Evolutionary conservation across 257 asterid genomes (phyloP), one percentile per base, ranked within the genome.

Genomic region (Lycium barbarum): DNA sequence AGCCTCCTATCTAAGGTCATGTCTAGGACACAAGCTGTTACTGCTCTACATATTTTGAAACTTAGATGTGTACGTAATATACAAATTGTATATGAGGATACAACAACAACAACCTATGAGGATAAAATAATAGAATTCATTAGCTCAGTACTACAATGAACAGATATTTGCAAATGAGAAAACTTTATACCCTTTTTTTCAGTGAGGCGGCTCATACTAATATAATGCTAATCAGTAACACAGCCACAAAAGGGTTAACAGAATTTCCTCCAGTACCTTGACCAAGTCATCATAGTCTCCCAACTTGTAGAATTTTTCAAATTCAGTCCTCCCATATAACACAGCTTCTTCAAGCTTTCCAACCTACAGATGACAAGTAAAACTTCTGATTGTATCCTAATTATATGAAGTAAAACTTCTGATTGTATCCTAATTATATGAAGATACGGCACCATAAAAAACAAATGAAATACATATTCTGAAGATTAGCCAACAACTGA

Each of bases 301-400:
- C 82, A 85, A 83, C 59, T 90, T 88, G 84, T 91, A 89, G 89
- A 93, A 95, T 91, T 93, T 95, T 83, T 86, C 91, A 76, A 96
- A 96, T 71, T 93, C 95, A 70, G 85, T 89, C 89, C 98, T 90
- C 74, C 97, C 99, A 68, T 93, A 91, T 71, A 49, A 17, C 84
- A 96, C 91, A 85, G 99, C 98, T 82, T 96, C 98, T 86, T 91
- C 94, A 61, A 93, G 91, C 87, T 88, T 91, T 58, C 94, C 96
- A 70, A 83, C 93, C 99, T 96, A 91, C 85, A 84, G 47, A 82
- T 26, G 13, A 47, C 45, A 80, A 13, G 3, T 49, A 68, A 51
- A 20, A 86, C 12, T 14, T 55, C 58, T 65, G 57, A 78, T 33
- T 83, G 1, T 53, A 51, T 53, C 47, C 49, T 54, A 26, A 26